Percentiles rank a stretch among this genome's conserved stretches.
Evolutionary conservation across 257 asterid species (phyloP).

Genomic region (Ocimum tenuiflorum): DNA sequence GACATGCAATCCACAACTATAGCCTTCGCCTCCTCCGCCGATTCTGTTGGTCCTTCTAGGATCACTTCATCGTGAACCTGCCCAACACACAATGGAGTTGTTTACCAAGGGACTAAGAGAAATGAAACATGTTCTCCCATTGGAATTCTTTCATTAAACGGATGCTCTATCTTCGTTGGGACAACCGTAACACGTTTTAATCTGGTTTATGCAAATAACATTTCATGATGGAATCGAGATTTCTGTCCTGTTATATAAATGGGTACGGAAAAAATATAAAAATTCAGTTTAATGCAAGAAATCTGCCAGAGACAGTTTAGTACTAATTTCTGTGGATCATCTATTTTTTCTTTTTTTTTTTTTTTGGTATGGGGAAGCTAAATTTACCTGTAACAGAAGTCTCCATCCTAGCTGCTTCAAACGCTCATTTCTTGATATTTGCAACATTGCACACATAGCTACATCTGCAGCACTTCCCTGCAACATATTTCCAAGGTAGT

Average conservation of each 20-base stretch:
- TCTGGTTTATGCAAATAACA: too few species aligned
- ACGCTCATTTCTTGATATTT: constrained; percentile 57
- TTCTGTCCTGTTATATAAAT: too few species aligned
- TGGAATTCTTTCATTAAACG: too few species aligned
- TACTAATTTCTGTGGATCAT: too few species aligned
- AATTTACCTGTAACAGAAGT: constrained; percentile 72
- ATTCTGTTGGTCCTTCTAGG: constrained; percentile 86
- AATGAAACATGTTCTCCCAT: neutral
- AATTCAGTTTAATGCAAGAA: too few species aligned
- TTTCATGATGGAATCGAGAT: too few species aligned
- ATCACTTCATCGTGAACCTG: constrained; percentile 93
- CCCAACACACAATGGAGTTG: neutral
- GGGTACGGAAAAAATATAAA: too few species aligned
- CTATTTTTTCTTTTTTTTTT: too few species aligned
- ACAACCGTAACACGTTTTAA: too few species aligned
- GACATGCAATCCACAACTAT: constrained; percentile 90
- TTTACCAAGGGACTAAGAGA: neutral
- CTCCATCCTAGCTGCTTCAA: constrained; percentile 80
- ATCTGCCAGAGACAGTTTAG: too few species aligned
- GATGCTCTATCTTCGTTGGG: too few species aligned
- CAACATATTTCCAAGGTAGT: neutral
- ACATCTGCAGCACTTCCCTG: constrained; percentile 99
- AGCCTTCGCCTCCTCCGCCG: constrained; percentile 73
- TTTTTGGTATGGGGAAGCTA: too few species aligned
- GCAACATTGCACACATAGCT: constrained; percentile 98